phyloP scores from a whole-genome alignment of 371 early-diverging fungal species.

The Rhizopus arrhizus region DNA sequence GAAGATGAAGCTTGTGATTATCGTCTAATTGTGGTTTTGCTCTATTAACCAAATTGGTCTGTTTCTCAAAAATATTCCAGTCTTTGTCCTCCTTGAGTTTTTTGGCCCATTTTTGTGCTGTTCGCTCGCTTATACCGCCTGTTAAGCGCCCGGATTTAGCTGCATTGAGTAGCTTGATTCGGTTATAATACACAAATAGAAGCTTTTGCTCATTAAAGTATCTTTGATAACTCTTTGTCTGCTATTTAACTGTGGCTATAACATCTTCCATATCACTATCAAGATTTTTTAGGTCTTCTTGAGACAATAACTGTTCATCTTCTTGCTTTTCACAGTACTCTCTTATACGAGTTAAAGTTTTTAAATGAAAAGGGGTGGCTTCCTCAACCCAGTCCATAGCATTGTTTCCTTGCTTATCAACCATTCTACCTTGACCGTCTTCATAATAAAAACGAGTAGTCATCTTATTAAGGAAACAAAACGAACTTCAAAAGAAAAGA shows the following conservation, averaged over 20 bases:
- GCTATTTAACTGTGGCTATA: conserved; percentile 1
- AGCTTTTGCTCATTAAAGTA: conserved; percentile 14
- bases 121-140: too few species aligned
- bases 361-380: too few species aligned
- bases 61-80: too few species aligned
- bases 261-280: conserved; percentile 9
- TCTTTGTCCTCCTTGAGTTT: too few species aligned
- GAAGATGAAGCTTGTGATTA: too few species aligned
- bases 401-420: conserved; percentile 13
- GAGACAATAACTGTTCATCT: conserved; percentile 8
- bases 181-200: too few species aligned
- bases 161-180: too few species aligned
- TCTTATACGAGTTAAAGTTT: too few species aligned
- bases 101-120: too few species aligned
- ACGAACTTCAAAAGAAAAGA: background rate
- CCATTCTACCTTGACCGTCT: conserved; percentile 13
- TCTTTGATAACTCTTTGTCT: conserved; percentile 8
- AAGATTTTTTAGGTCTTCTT: conserved; percentile 2
- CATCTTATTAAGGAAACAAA: conserved; percentile 7
- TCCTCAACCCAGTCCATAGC: conserved; percentile 7
- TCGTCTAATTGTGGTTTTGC: too few species aligned
- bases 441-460: conserved; percentile 14
- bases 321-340: conserved; percentile 5
- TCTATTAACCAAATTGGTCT: too few species aligned
- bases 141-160: too few species aligned